Conservation (phyloP, 768 basidiomycete genomes). For the Rhizopogon sp. region DNA sequence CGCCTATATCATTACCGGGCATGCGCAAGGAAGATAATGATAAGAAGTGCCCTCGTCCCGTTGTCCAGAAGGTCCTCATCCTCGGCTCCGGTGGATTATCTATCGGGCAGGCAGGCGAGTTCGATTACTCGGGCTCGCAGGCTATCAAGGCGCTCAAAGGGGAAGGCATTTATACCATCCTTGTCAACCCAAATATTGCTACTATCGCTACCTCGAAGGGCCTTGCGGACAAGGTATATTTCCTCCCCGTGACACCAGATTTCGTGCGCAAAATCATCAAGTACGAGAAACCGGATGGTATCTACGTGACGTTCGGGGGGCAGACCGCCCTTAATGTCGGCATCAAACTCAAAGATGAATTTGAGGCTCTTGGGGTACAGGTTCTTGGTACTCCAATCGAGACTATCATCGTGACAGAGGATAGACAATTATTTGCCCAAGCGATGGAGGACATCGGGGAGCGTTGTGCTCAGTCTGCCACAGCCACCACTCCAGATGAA, state of each 20-base stretch:
- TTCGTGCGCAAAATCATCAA: slow-evolving; percentile 98
- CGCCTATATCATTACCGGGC: slow-evolving; percentile 66
- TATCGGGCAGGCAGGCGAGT: slow-evolving; percentile 98
- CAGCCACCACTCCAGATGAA: slow-evolving; percentile 84
- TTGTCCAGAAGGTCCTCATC: slow-evolving; percentile 92
- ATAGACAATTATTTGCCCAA: slow-evolving; percentile 87
- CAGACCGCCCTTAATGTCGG: slow-evolving; percentile 97
- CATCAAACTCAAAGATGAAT: slow-evolving; percentile 97
- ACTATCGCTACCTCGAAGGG: slow-evolving; percentile 98
- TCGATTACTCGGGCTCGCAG: slow-evolving; percentile 99
- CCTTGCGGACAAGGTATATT: slow-evolving; percentile 98
- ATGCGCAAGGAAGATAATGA: slow-evolving; percentile 85
- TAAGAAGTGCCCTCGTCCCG: slow-evolving; percentile 58
- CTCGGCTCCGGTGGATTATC: slow-evolving; percentile 97
- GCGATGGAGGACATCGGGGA: slow-evolving; percentile 97
- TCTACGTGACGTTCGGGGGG: slow-evolving; percentile 97
- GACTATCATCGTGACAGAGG: slow-evolving; percentile 96
- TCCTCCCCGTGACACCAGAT: slow-evolving; percentile 96
- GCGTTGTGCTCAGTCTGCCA: slow-evolving; percentile 86
- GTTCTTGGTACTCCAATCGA: slow-evolving; percentile 97
- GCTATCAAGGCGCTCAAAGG: slow-evolving; percentile 99
- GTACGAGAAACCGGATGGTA: slow-evolving; percentile 98
- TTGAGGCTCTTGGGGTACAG: slow-evolving; percentile 80
- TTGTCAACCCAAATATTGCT: slow-evolving; percentile 98
- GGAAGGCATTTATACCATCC: slow-evolving; percentile 98